A percentile compares a stretch with the other conserved stretches of the same genome.
Evolutionary conservation across 2,329 filamentous ascomycete genomes (phyloP).

Genomic region (Curvularia spicifera): DNA sequence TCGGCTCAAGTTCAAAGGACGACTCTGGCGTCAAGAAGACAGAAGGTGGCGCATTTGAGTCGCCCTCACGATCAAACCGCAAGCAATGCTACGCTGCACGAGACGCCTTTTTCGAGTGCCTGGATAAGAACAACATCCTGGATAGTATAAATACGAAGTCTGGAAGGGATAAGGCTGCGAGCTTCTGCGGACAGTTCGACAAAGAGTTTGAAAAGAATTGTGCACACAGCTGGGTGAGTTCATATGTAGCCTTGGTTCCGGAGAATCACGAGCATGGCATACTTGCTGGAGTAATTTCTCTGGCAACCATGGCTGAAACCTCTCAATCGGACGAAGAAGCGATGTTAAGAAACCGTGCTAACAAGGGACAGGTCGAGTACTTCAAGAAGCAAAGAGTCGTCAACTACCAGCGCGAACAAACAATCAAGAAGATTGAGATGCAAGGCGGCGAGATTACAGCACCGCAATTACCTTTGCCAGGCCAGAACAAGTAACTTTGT

Average conservation of each 20-base stretch:
- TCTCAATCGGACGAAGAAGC: not conserved
- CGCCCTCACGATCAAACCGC: slow-evolving; percentile 84
- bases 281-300: not conserved
- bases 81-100: slow-evolving; percentile 87
- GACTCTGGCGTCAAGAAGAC: slow-evolving; percentile 50
- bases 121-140: slow-evolving; percentile 81
- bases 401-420: slow-evolving; percentile 83
- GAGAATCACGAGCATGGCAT: not conserved
- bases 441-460: slow-evolving; percentile 51
- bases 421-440: slow-evolving; percentile 55
- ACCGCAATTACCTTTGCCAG: slow-evolving; percentile 42
- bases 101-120: slow-evolving; percentile 85
- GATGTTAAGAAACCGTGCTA: slow-evolving; percentile 13
- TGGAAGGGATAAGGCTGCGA: slow-evolving; percentile 56
- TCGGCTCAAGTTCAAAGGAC: slow-evolving; percentile 52
- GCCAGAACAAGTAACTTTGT: slow-evolving; percentile 21
- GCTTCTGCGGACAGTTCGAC: slow-evolving; percentile 66
- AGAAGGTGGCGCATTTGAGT: slow-evolving; percentile 66
- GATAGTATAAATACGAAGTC: slow-evolving; percentile 70
- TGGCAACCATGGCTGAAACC: not conserved
- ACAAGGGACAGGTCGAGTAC: slow-evolving; percentile 76
- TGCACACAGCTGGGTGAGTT: slow-evolving; percentile 84
- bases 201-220: slow-evolving; percentile 82
- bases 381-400: slow-evolving; percentile 97
- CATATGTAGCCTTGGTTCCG: not conserved